These are phyloP conservation scores for Hypholoma fasciculare DNA, from an alignment of 768 basidiomycete genomes.

Conservation along the genomic window DNA sequence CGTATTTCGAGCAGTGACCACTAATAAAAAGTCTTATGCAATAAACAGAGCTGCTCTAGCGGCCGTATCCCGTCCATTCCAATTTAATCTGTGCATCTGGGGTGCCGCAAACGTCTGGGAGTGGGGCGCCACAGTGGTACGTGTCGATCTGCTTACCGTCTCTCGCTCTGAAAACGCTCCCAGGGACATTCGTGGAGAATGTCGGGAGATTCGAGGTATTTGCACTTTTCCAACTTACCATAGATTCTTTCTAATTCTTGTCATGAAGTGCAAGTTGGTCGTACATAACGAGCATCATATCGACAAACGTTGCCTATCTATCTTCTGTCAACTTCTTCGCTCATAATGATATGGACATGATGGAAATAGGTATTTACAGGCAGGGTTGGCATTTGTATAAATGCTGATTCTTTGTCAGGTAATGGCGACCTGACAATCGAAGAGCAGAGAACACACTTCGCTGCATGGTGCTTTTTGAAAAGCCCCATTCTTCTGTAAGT, in stretches of 20 bases:
- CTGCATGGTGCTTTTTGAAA: slow-evolving; percentile 59
- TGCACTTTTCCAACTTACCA: background rate
- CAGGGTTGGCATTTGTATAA: background rate
- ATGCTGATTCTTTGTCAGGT: slow-evolving; percentile 23
- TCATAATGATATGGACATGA: slow-evolving; percentile 63
- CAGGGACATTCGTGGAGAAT: slow-evolving; percentile 20
- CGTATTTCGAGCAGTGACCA: slow-evolving; percentile 12
- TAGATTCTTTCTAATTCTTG: background rate
- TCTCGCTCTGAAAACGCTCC: background rate
- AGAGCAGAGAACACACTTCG: slow-evolving; percentile 57
- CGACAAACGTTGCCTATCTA: slow-evolving; percentile 40
- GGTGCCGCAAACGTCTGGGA: slow-evolving; percentile 54
- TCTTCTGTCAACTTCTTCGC: slow-evolving; percentile 43
- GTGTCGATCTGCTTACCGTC: too few relatives aligned
- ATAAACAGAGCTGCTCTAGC: slow-evolving; percentile 42
- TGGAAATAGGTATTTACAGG: slow-evolving; percentile 4
- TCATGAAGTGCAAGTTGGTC: slow-evolving; percentile 42
- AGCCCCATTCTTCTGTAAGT: slow-evolving; percentile 53
- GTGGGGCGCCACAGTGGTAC: slow-evolving; percentile 52
- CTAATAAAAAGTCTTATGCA: background rate
- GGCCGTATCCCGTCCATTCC: slow-evolving; percentile 42
- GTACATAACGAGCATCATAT: slow-evolving; percentile 47
- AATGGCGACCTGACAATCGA: slow-evolving; percentile 49
- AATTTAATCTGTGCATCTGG: slow-evolving; percentile 56
- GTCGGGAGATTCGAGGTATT: slow-evolving; percentile 14